These are phyloP conservation scores for Xylaria sp. DNA, from an alignment of 2,329 filamentous ascomycete genomes.

Conservation along the genomic window DNA sequence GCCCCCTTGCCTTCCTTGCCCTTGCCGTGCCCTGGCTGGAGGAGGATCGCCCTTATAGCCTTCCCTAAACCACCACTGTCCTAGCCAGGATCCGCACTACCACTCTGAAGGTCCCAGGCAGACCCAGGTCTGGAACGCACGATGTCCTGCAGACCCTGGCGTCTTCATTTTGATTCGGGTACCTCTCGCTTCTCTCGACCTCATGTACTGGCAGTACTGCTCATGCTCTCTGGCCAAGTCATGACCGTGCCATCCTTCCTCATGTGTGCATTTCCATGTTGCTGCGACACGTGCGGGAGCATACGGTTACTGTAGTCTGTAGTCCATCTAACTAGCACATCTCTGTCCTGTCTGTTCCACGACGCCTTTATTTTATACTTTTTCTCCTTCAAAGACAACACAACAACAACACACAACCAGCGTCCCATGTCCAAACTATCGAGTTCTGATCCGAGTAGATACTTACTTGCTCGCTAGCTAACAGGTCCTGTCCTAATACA, in stretches of 20 bases:
- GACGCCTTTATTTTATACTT: background rate
- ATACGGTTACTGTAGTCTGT: background rate
- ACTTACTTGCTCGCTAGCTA: too few relatives aligned
- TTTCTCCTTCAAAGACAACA: background rate
- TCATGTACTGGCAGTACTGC: background rate
- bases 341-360: background rate
- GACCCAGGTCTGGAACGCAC: slow-evolving; percentile 37
- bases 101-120: slow-evolving; percentile 27
- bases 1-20: slow-evolving; percentile 10
- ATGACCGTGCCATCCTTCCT: slow-evolving; percentile 15
- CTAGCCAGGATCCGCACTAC: slow-evolving; percentile 28
- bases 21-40: background rate
- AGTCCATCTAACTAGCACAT: background rate
- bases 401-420: background rate
- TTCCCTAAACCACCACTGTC: slow-evolving; percentile 33
- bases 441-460: too few relatives aligned
- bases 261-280: slow-evolving; percentile 8
- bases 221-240: slow-evolving; percentile 7
- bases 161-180: slow-evolving; percentile 34
- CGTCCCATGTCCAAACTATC: background rate
- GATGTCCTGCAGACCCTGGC: slow-evolving; percentile 37
- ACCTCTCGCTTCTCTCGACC: slow-evolving; percentile 1
- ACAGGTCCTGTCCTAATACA: background rate
- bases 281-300: background rate
- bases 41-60: slow-evolving; percentile 29